Evolutionary conservation across 108 stramenopile species (phyloP).

Genomic region (Nannochloropsis salina): DNA sequence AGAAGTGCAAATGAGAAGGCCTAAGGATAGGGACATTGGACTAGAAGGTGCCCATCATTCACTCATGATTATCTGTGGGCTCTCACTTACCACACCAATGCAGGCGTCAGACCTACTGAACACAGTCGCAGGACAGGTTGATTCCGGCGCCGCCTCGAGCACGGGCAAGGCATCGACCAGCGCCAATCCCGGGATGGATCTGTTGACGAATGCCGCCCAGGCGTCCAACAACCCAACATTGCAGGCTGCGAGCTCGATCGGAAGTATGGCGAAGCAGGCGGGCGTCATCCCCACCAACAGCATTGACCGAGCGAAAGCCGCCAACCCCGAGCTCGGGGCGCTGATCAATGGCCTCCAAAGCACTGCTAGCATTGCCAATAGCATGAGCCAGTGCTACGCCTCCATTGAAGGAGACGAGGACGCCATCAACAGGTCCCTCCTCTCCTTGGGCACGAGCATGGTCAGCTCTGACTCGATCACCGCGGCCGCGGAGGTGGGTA

Average conservation of each 20-base stretch:
- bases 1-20: background rate
- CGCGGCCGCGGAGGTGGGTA: background rate
- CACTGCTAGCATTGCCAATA: background rate
- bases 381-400: background rate
- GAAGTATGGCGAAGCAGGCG: background rate
- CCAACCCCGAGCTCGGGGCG: background rate
- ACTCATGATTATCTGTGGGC: too few relatives aligned
- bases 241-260: background rate
- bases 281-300: conserved; percentile 1
- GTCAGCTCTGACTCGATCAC: conserved; percentile 19
- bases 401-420: background rate
- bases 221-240: background rate
- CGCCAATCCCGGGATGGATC: too few relatives aligned
- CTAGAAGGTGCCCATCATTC: too few relatives aligned
- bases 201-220: background rate
- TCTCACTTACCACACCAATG: too few relatives aligned
- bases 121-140: too few relatives aligned
- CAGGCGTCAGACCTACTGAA: too few relatives aligned
- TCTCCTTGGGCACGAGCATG: background rate
- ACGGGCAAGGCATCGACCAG: too few relatives aligned
- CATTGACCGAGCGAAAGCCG: background rate
- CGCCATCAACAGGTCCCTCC: background rate
- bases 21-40: background rate
- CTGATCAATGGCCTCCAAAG: background rate
- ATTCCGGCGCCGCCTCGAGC: too few relatives aligned